Evolutionary conservation across 73 alveolate genomes (phyloP), one percentile per base, ranked within the genome.

Genomic region (Paramecium octaurelia): DNA sequence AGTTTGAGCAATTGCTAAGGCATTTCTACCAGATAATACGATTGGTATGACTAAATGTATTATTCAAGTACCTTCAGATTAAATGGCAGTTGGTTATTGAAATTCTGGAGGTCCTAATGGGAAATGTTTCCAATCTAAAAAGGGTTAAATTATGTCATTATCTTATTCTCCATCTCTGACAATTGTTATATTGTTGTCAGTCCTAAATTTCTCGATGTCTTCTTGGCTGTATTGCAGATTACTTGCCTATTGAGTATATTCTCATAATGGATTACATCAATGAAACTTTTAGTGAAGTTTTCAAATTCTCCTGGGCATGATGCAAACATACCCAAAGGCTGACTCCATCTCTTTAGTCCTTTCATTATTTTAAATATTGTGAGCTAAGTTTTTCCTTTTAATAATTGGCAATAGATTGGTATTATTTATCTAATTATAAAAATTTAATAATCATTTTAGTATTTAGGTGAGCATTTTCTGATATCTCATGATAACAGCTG

Each of bases 1-100:
- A 12, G 98, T 95, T 54, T 95, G 92, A 7, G 96, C 93, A 3
- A 93, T 87, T 24, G 96, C 98, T 21, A 95, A 43, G 11, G 95
- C 92, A 92, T 95, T 96, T 31, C 91, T 84, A 6, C 98, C 97
- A 86, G 95, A 73, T 96, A 95, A 88, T 48, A 93, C 64, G 6
- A 95, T 60, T 93, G 98, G 99, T 57, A 98, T 87, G 6, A 98
- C 97, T 92, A 85, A 31, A 44, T 48, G 27, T 9, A 80, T 24
- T 8, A 6, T 44, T 24, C 8, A 85, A 35, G 93, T 93, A n/a
- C 96, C 94, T 77, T 93, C 93, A 92, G 92, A 89, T 86, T 95
- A 97, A 29, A 95, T 93, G 3, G 98, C 97, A 21, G 95, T 92
- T 2, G 98, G 98, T 21, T 89, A 80, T 14, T 36, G 31, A 73